These are phyloP conservation scores for Aspergillus leporis DNA, from an alignment of 495 filamentous ascomycete species.

Conservation along the genomic window DNA sequence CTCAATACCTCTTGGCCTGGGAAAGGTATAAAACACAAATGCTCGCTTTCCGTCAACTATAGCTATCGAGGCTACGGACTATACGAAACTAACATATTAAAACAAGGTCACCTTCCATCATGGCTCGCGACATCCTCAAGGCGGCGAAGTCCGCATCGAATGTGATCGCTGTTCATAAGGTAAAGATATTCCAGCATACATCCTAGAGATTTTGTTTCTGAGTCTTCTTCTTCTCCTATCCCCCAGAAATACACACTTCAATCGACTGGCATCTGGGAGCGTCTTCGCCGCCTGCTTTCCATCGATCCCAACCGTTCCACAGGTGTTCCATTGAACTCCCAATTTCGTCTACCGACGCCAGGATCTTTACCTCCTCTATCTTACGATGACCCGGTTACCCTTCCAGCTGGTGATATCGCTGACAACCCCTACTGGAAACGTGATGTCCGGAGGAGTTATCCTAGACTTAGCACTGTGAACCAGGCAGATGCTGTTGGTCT, in stretches of 20 bases:
- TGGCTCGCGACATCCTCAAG: conserved; percentile 44
- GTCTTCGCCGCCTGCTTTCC: conserved; percentile 72
- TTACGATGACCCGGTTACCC: conserved; percentile 88
- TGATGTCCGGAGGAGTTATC: conserved; percentile 82
- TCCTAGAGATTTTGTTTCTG: background rate
- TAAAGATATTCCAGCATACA: conserved; percentile 15
- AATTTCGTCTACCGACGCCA: conserved; percentile 87
- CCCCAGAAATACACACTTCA: conserved; percentile 95
- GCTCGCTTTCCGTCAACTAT: background rate
- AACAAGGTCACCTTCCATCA: conserved; percentile 31
- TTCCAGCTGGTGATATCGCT: conserved; percentile 91
- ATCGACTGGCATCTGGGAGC: conserved; percentile 86
- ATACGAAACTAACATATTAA: conserved; percentile 10
- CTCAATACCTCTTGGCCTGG: background rate
- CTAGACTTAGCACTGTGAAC: conserved; percentile 73
- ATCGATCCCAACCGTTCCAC: conserved; percentile 88
- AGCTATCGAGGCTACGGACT: background rate
- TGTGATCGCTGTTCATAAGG: conserved; percentile 41
- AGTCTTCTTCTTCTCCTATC: background rate
- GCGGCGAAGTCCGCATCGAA: conserved; percentile 45
- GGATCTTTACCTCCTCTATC: conserved; percentile 70
- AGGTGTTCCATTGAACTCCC: conserved; percentile 88
- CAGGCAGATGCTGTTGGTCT: conserved; percentile 86
- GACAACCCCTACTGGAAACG: conserved; percentile 99
- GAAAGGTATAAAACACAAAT: conserved; percentile 1